Base-by-base conservation (phyloP, 768 basidiomycete species). In the Cantharellus anzutake region DNA sequence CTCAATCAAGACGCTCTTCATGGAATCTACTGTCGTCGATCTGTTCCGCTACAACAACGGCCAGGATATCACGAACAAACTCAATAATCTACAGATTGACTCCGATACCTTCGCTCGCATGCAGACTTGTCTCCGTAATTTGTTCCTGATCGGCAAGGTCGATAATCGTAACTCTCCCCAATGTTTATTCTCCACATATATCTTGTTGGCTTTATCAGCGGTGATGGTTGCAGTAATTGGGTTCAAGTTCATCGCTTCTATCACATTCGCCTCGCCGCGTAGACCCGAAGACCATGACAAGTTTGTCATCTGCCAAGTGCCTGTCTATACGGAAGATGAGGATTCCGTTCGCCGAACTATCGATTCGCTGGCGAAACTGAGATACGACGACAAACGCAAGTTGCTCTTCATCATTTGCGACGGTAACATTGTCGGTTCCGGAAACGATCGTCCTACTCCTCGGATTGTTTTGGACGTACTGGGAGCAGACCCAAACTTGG, bases 301-400 rank as follows among this genome's bases (percentile, higher is more conserved):
- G 72, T 94, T 96, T 65, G 86, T 96, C 63, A 89, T 94, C 65
- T 97, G 93, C 69, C 94, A 98, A 67, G 91, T 98, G 0, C 94
- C 94, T 38, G 97, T 94, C 78, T 98, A 98, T 69, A 98, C 94
- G 2, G 94, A 98, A 76, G 94, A 92, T 63, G 86, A 92, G 63
- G 69, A 74, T 11, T 96, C 90, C 3, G 74, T 98, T 57, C 78
- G 86, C 56, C 76, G 75, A 65, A 96, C 92, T 2, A 94, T 99
- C 67, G 91, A 98, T 68, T 94, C 92, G 3, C 74, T 99, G 60
- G 90, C 94, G 2, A 80, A 86, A 69, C 76, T 94, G 71, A 93
- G 89, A 71, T 99, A 98, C 66, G 94, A 99, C 67, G 94, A 99
- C 74, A 99, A 98, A 72, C 86, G 94, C 42, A 97, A 97, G 71